Percentiles rank a stretch among this genome's conserved stretches.
Conservation (phyloP, 257 asterid species). For the Mentha longifolia region DNA sequence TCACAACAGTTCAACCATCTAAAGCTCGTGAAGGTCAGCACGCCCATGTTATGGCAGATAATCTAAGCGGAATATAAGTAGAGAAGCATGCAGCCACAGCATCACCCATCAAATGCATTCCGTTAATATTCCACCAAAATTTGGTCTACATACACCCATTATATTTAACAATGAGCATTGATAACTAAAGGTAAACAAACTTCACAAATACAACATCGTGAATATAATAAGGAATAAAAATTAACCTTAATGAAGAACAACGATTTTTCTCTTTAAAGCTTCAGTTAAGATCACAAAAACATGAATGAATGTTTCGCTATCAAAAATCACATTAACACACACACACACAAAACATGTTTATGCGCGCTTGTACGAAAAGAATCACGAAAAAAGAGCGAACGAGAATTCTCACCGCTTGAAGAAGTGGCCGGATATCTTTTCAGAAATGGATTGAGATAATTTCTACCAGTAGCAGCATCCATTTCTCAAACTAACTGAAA, state of each 20-base stretch:
- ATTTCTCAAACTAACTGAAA: constrained; percentile 39
- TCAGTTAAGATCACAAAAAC: constrained; percentile 6
- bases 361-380: background rate
- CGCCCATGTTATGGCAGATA: background rate
- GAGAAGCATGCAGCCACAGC: constrained; percentile 3
- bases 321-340: too few relatives aligned
- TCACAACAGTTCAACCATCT: background rate
- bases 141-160: background rate
- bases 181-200: background rate
- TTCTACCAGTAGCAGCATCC: constrained; percentile 50
- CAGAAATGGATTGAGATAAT: constrained; percentile 31
- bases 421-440: constrained; percentile 51
- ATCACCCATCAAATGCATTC: background rate
- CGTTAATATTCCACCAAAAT: background rate
- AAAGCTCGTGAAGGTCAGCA: background rate
- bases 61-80: background rate
- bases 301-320: background rate
- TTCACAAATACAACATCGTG: background rate
- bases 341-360: background rate
- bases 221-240: background rate
- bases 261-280: background rate
- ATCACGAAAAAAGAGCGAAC: background rate
- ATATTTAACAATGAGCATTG: constrained; percentile 3
- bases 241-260: background rate
- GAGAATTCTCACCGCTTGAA: constrained; percentile 47